These are phyloP conservation scores for Astragalus glycyphyllos DNA, from an alignment of 306 rosid species.

Conservation along the genomic window DNA sequence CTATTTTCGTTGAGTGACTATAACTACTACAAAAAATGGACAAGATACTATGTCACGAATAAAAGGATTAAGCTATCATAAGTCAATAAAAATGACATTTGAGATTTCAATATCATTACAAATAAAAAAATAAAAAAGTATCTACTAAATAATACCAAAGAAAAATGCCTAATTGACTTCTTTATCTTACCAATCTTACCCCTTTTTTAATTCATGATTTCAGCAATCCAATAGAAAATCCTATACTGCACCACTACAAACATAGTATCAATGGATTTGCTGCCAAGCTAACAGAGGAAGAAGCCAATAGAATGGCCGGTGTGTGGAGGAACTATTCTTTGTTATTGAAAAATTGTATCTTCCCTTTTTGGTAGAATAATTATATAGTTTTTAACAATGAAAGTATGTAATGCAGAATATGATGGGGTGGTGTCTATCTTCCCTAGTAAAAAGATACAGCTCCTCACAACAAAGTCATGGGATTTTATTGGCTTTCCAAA, in stretches of 20 bases:
- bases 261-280: slow-evolving; percentile 59
- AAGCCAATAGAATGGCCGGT: slow-evolving; percentile 52
- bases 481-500: slow-evolving; percentile 60
- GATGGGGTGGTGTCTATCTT: slow-evolving; percentile 62
- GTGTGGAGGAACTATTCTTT: background rate
- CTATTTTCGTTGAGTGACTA: too few relatives aligned
- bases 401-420: slow-evolving; percentile 41
- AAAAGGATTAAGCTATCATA: too few relatives aligned
- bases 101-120: too few relatives aligned
- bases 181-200: background rate
- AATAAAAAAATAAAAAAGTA: too few relatives aligned
- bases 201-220: background rate
- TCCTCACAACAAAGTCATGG: slow-evolving; percentile 67
- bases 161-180: background rate
- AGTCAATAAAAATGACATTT: too few relatives aligned
- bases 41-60: too few relatives aligned
- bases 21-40: too few relatives aligned
- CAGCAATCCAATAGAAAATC: slow-evolving; percentile 35
- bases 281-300: slow-evolving; percentile 45
- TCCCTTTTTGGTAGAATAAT: background rate
- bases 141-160: too few relatives aligned
- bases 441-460: slow-evolving; percentile 40
- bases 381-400: background rate
- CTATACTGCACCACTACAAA: slow-evolving; percentile 46
- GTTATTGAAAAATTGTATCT: background rate